These are phyloP conservation scores for Butyriboletus loyo DNA, from an alignment of 768 basidiomycete species.

Conservation along the genomic window DNA sequence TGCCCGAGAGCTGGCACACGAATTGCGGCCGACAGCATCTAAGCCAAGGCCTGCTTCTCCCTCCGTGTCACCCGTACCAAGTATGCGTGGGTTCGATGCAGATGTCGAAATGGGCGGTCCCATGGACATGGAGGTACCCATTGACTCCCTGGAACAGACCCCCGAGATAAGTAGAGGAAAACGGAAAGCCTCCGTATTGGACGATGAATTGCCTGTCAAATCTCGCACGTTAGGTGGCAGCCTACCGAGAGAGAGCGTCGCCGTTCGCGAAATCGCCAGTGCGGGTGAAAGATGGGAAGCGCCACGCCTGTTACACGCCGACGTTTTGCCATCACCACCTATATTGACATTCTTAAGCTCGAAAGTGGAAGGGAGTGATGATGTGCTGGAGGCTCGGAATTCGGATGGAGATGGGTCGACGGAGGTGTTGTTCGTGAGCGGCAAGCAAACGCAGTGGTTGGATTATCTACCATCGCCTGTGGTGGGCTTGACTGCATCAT, in stretches of 20 bases:
- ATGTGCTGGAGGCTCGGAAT: constrained; percentile 77
- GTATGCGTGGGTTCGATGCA: constrained; percentile 48
- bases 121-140: constrained; percentile 55
- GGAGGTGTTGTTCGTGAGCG: constrained; percentile 63
- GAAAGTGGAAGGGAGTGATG: constrained; percentile 62
- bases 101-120: constrained; percentile 40
- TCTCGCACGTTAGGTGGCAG: constrained; percentile 70
- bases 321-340: constrained; percentile 45
- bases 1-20: constrained; percentile 10
- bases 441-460: constrained; percentile 79
- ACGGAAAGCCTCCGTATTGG: constrained; percentile 46
- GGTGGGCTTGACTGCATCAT: constrained; percentile 63
- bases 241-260: constrained; percentile 45
- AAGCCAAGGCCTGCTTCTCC: constrained; percentile 25
- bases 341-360: constrained; percentile 58
- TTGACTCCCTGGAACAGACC: constrained; percentile 50
- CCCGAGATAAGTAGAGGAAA: constrained; percentile 44
- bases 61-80: constrained; percentile 46
- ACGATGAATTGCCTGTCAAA: constrained; percentile 39
- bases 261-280: constrained; percentile 53
- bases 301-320: constrained; percentile 20
- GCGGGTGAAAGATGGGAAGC: constrained; percentile 13
- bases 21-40: constrained; percentile 22
- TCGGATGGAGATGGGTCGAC: constrained; percentile 59
- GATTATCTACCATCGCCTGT: constrained; percentile 81